phyloP scores from a whole-genome alignment of 495 filamentous ascomycete species.

The Penicillium robsamsonii region DNA sequence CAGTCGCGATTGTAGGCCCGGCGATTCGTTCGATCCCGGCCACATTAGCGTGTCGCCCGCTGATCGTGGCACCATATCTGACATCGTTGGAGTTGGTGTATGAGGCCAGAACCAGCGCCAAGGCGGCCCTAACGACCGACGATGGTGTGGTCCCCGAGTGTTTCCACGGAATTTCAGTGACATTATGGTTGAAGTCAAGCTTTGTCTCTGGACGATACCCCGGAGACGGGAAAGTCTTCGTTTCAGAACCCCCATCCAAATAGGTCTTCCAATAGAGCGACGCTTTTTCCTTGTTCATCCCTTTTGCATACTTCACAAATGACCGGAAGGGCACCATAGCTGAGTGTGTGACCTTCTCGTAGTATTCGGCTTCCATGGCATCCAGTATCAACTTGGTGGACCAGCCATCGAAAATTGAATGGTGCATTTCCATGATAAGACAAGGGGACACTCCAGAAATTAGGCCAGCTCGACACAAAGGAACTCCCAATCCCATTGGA shows the following conservation, averaged over 20 bases:
- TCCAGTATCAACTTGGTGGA: background rate
- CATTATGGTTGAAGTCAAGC: background rate
- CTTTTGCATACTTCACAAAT: background rate
- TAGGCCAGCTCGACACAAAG: too few relatives aligned
- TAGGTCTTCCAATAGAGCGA: too few relatives aligned
- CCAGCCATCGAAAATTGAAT: slow-evolving; percentile 1
- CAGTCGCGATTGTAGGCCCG: slow-evolving; percentile 1
- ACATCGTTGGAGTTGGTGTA: background rate
- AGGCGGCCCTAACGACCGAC: background rate
- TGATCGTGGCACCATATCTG: slow-evolving; percentile 1
- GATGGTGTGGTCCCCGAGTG: background rate
- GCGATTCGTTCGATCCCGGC: slow-evolving; percentile 3
- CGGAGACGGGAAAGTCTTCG: background rate
- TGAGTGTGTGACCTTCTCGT: background rate
- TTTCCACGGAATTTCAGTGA: background rate
- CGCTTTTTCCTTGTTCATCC: too few relatives aligned
- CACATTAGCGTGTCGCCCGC: background rate
- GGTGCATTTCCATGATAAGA: background rate
- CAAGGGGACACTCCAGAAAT: too few relatives aligned
- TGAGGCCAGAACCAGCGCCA: background rate
- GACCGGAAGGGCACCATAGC: background rate
- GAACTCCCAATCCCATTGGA: too few relatives aligned
- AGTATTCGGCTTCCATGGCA: background rate
- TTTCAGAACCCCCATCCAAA: background rate
- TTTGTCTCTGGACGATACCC: too few relatives aligned